Evolutionary conservation across 345 rosid species (phyloP), one percentile per base, ranked within the genome.

Genomic region (Populus davidiana): DNA sequence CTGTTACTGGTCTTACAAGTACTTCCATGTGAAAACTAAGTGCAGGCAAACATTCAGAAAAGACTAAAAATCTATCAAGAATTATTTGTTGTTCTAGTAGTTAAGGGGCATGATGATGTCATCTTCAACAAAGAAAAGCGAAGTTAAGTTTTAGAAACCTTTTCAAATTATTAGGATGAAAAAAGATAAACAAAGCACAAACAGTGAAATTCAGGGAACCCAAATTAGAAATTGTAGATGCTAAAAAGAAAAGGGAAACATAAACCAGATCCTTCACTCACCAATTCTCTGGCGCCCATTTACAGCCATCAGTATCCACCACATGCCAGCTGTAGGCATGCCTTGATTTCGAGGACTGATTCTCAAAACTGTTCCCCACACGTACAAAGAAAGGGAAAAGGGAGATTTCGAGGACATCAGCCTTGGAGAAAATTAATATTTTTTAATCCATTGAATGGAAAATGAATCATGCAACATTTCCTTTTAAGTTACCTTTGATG

Each of bases 271-370:
- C 17, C 54, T 47, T 52, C 13, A 74, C 90, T 86, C 74, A 92
- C 99, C 97, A 95, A 84, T 95, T 95, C 66, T 89, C 93, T 84
- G 81, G 69, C 21, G 93, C 88, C 99, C 98, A 95, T 79, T 89
- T 91, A 87, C 96, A 94, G 75, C 94, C 94, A 78, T 86, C 93
- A 76, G 99, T 90, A 81, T 95, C 97, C 59, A 95, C 96, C 56
- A 86, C 93, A 75, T 95, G 99, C 89, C 86, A 80, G 89, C 99
- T 95, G 85, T 93, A 93, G 31, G 98, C 97, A 87, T 93, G 99
- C 84, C 98, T 89, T 74, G 97, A 92, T 77, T 91, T 88, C 16
- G 86, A 27, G 68, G 97, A 94, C 63, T 82, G 88, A 80, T 95
- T 95, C 86, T 93, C 96, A 54, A 92, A 92, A 83, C 99, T 95